phyloP scores from a whole-genome alignment of 2,329 filamentous ascomycete genomes.

The Triangularia setosa region DNA sequence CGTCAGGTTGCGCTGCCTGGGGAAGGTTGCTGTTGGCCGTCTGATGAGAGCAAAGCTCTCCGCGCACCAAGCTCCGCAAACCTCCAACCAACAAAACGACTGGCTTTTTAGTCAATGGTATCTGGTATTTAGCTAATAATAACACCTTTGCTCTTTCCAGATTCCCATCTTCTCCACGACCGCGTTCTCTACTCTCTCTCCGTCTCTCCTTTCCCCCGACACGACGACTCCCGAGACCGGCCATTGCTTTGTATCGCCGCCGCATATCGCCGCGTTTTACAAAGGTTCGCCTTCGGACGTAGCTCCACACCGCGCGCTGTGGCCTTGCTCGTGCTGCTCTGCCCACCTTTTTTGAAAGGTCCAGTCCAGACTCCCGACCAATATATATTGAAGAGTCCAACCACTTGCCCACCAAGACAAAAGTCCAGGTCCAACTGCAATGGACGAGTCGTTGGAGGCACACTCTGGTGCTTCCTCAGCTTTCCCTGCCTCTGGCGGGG shows the following conservation, averaged over 20 bases:
- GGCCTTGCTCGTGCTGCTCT: not conserved
- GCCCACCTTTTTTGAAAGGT: not conserved
- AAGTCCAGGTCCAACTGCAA: constrained; percentile 1
- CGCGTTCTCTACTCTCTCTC: not conserved
- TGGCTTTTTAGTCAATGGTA: not conserved
- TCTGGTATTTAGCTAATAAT: not conserved
- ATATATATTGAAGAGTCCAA: not conserved
- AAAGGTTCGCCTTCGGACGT: constrained; percentile 9
- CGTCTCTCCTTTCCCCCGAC: not conserved
- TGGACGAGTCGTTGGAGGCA: constrained; percentile 27
- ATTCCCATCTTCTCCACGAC: not conserved
- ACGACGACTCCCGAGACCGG: constrained; percentile 1
- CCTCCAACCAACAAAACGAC: not conserved
- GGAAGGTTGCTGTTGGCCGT: not conserved
- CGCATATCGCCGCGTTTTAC: constrained; percentile 1
- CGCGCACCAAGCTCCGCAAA: not conserved
- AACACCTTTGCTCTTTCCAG: not conserved
- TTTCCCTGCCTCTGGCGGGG: constrained; percentile 35
- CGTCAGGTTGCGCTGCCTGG: not conserved
- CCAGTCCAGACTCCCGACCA: not conserved
- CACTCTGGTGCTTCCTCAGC: constrained; percentile 16
- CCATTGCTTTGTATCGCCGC: not conserved
- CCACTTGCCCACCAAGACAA: not conserved
- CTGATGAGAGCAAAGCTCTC: not conserved
- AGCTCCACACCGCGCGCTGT: constrained; percentile 6